Base-by-base conservation (phyloP, 768 basidiomycete genomes). In the Boletus insuetus region DNA sequence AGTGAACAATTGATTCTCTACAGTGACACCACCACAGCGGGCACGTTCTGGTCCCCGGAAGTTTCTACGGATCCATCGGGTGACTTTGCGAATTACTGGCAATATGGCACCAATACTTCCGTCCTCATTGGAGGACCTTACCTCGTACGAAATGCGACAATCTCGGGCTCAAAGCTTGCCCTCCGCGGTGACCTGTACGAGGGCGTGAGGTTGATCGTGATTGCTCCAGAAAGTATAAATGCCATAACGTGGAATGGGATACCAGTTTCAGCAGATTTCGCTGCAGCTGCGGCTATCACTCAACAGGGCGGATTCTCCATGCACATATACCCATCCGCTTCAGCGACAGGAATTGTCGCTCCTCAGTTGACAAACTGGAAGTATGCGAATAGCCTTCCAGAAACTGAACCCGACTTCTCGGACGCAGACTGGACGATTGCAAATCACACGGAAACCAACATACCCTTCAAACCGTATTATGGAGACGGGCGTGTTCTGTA, bases 401-500 rank as follows among this genome's bases (percentile, higher is more conserved):
- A 94, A 71, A 77, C 86, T 17, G 67, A 70, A 41, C 46, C 59
- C 0, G 66, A 56, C 14, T 94, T 85, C 64, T 79, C 83, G 59
- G 91, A 94, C 68, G 69, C 73, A 3, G 53, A 60, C 4, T 94
- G 90, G 91, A 76, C 75, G 10, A 62, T 77, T 52, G 91, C 89
- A 16, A 78, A 89, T 61, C 84, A 85, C 56, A 87, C 79, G n/a
- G 78, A 75, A 20, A 91, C 91, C 29, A 89, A 88, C 59, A 84
- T 86, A 53, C 86, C 87, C 2, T 75, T 76, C 46, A 82, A 83
- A 62, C 86, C 87, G 5, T 74, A 80, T 56, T 89, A 87, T 58
- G 88, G 88, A 1, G 87, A 90, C 58, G 88, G 87, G 1, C 75
- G 87, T 37, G 74, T 91, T n/a, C 72, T 94, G 29, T 92, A 90